Base-by-base conservation (phyloP, 192 early-diverging fungal species). In the Physocladia obscura region DNA sequence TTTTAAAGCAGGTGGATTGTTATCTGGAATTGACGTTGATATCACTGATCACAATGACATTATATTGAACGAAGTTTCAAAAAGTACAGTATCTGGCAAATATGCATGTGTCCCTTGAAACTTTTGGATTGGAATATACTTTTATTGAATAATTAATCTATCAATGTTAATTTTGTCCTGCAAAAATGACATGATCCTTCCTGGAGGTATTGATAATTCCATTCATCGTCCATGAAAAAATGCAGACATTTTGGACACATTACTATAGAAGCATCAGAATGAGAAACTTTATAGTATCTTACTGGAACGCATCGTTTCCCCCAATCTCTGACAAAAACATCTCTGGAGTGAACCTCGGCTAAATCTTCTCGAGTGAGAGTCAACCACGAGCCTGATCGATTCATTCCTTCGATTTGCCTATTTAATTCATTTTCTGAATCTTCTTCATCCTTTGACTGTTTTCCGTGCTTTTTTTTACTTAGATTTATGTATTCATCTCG, bases 201-300 rank as follows among this genome's bases (percentile, higher is more conserved):
- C 24, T 73, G 55, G 15, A 86, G 49, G 32, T 79, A 54, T 52
- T 82, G 77, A 62, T 79, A 83, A 27, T 73, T 69, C 82, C 83
- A 86, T 63, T 86, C 84, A 49, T 84, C 83, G 36, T 80, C 77
- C 50, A 80, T 57, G 49, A 86, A 84, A 57, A 86, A 86, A 37
- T 78, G 75, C 60, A 73, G 64, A 56, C 84, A 86, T 4, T 32
- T 31, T 13, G 70, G 62, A 47, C 84, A 86, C 49, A 75, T 51
- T 6, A 78, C 70, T 13, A 86, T 48, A 1, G 50, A 56, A 19
- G 70, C 78, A 27, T 83, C 81, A 4, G 70, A 19, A 30, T 60
- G 30, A 49, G 72, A 67, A 2, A 74, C 59, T 26, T 71, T 54
- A 48, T 75, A 86, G 47, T 84, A 86, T 50, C 74, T 60, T 11